Evolutionary conservation across 805 yeast genomes (phyloP).

Genomic region (Pichia occidentalis): DNA sequence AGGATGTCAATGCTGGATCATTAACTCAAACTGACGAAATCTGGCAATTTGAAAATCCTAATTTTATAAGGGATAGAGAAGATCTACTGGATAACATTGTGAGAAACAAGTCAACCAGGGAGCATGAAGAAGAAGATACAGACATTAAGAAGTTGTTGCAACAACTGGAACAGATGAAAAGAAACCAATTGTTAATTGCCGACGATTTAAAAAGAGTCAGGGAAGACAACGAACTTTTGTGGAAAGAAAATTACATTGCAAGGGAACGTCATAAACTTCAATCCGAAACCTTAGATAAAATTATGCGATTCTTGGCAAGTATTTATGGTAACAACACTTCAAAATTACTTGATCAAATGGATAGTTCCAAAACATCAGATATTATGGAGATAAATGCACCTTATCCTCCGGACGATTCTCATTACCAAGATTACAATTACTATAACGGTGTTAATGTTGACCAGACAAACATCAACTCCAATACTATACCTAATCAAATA

Average conservation of each 20-base stretch:
- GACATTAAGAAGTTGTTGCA: conserved; percentile 49
- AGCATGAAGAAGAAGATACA: conserved; percentile 36
- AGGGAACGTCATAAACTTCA: conserved; percentile 83
- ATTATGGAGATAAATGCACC: conserved; percentile 17
- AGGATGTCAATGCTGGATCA: conserved; percentile 79
- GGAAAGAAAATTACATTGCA: conserved; percentile 82
- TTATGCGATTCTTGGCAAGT: conserved; percentile 79
- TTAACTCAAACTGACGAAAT: conserved; percentile 63
- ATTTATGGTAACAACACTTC: conserved; percentile 63
- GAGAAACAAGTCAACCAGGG: conserved; percentile 54
- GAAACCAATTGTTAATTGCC: conserved; percentile 71
- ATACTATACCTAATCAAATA: too few species aligned
- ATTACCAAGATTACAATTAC: conserved; percentile 7
- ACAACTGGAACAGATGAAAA: conserved; percentile 71
- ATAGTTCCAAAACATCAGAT: conserved; percentile 15
- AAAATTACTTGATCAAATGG: conserved; percentile 25
- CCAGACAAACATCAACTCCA: too few species aligned
- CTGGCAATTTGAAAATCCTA: conserved; percentile 83
- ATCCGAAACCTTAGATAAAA: conserved; percentile 81
- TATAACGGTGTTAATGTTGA: too few species aligned
- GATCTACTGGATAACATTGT: conserved; percentile 81
- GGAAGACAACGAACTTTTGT: conserved; percentile 80
- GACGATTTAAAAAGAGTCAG: conserved; percentile 80
- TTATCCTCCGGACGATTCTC: conserved; percentile 6
- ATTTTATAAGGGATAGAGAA: conserved; percentile 69